phyloP scores from a whole-genome alignment of 164 flowering plant species.

The Sedum album region DNA sequence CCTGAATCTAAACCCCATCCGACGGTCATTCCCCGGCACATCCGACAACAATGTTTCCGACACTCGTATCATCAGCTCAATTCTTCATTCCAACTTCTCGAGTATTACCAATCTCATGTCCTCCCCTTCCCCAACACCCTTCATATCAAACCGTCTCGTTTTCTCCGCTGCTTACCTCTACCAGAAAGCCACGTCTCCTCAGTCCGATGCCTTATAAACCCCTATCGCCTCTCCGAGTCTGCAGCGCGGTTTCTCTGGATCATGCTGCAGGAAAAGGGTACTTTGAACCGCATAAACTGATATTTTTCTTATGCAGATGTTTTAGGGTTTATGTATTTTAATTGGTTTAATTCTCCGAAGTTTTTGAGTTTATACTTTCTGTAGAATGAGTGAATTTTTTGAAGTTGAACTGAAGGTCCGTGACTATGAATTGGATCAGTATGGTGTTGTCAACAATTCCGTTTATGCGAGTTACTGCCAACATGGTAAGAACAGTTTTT shows the following conservation, averaged over 20 bases:
- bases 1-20: too few species aligned
- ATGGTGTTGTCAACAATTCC: constrained; percentile 93
- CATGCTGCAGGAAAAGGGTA: constrained; percentile 51
- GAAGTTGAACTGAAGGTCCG: constrained; percentile 82
- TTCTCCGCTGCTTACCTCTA: constrained; percentile 8
- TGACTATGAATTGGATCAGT: constrained; percentile 90
- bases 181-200: constrained; percentile 5
- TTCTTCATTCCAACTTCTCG: not conserved
- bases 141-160: constrained; percentile 8
- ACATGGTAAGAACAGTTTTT: constrained; percentile 43
- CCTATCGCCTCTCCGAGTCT: constrained; percentile 8
- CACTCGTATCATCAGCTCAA: not conserved
- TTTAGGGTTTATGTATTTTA: not conserved
- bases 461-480: constrained; percentile 89
- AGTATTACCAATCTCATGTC: not conserved
- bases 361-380: not conserved
- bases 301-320: not conserved
- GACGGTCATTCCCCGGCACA: too few species aligned
- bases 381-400: constrained; percentile 58
- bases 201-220: constrained; percentile 15
- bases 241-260: constrained; percentile 24
- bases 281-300: not conserved
- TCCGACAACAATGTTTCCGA: not conserved
- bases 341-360: not conserved
- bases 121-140: constrained; percentile 4